Base-by-base conservation (phyloP, 106 monocot genomes). In the Dendrobium catenatum region DNA sequence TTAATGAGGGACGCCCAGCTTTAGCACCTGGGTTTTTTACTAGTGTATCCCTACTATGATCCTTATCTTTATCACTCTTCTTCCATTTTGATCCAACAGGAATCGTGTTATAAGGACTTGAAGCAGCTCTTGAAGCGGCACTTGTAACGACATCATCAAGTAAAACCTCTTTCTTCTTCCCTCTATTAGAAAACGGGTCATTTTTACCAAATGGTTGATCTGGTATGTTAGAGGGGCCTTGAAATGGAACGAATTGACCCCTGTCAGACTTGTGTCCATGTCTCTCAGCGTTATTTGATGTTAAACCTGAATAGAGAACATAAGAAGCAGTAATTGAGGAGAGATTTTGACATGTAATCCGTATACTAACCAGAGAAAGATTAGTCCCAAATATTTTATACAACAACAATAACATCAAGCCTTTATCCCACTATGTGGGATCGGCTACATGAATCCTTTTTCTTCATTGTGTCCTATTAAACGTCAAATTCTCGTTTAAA, bases 71-170 rank as follows among this genome's bases (percentile, higher is more conserved):
- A 48, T 93, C 95, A 33, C 85, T 80, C 82, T 87, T 93, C 82
- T 95, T 99, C 81, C 91, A 91, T 82, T 95, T 93, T 41, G 87
- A 61, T 47, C 82, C 87, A 78, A 83, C 84, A 55, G 84, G 66
- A 81, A 90, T 64, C n/a, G 78, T 26, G 55, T 83, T 84, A 55
- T 22, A 51, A 47, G 82, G 31, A 73, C 79, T 58, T 80, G 90
- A 75, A 55, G 72, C 59, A 31, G 82, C 78, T 77, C 86, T 58
- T 79, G 83, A 85, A 88, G 84, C 81, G 83, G 82, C 78, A 85
- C 59, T 75, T 33, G 82, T 85, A 54, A 86, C 88, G 54, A 89
- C 93, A 82, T 94, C 91, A 83, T 91, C 88, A 51, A 94, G 94
- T 33, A 88, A 70, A 17, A 83, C 88, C 79, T 91, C 90, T 33